These are phyloP conservation scores for Umbilicaria muhlenbergii DNA, from an alignment of 495 filamentous ascomycete species.

Conservation along the genomic window DNA sequence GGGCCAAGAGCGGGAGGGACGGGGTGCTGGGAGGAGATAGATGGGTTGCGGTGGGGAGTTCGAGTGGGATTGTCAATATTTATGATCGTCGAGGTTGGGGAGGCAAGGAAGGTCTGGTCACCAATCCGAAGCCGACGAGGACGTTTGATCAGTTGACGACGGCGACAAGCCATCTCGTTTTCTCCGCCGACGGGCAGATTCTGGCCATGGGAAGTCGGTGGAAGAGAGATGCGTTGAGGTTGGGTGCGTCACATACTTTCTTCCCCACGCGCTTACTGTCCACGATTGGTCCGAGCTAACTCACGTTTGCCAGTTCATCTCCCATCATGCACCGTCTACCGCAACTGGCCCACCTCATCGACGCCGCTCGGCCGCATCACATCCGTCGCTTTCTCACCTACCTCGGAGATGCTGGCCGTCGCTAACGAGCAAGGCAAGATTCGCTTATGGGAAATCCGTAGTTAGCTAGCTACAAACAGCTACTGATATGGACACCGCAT, in stretches of 20 bases:
- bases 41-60: slow-evolving; percentile 77
- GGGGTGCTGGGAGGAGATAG: slow-evolving; percentile 56
- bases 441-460: slow-evolving; percentile 70
- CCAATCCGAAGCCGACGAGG: slow-evolving; percentile 52
- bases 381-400: slow-evolving; percentile 58
- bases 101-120: slow-evolving; percentile 29
- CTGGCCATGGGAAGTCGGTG: slow-evolving; percentile 67
- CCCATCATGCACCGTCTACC: slow-evolving; percentile 82
- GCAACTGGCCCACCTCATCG: slow-evolving; percentile 85
- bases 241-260: slow-evolving; percentile 17
- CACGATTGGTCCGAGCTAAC: not conserved
- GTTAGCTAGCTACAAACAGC: slow-evolving; percentile 10
- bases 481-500: no score
- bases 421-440: slow-evolving; percentile 79
- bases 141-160: slow-evolving; percentile 77
- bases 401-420: slow-evolving; percentile 58
- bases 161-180: slow-evolving; percentile 55
- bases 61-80: slow-evolving; percentile 76
- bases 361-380: slow-evolving; percentile 82
- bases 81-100: slow-evolving; percentile 67
- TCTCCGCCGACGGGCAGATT: slow-evolving; percentile 79
- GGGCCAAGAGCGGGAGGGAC: slow-evolving; percentile 40
- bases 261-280: not conserved
- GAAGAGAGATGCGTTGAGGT: slow-evolving; percentile 74
- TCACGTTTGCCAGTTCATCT: slow-evolving; percentile 47